Conservation (phyloP, 768 basidiomycete species). For the Pleurotus sapidus region DNA sequence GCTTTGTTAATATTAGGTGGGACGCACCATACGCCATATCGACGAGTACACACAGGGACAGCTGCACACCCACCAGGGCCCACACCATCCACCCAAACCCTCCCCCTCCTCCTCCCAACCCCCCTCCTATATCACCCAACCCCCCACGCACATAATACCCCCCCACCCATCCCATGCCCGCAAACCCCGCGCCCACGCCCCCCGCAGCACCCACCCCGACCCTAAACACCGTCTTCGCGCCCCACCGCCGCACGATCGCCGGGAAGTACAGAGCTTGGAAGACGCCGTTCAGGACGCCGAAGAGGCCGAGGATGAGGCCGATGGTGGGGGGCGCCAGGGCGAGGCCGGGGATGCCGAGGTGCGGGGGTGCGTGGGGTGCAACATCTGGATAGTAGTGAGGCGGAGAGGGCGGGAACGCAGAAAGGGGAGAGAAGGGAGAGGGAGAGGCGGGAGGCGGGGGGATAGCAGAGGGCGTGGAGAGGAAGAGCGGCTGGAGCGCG, state of each 20-base stretch:
- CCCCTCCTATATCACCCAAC: no score
- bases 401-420: no score
- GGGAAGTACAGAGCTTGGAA: slow-evolving; percentile 33
- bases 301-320: slow-evolving; percentile 32
- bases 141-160: no score
- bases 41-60: slow-evolving; percentile 22
- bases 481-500: slow-evolving; percentile 43
- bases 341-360: slow-evolving; percentile 36
- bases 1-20: not conserved
- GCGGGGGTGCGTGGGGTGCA: no score
- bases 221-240: slow-evolving; percentile 32
- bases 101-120: no score
- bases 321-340: slow-evolving; percentile 38
- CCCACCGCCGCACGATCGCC: slow-evolving; percentile 28
- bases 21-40: slow-evolving; percentile 36
- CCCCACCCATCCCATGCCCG: no score
- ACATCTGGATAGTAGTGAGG: no score
- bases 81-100: slow-evolving; percentile 19
- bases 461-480: slow-evolving; percentile 29
- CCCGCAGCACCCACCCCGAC: slow-evolving; percentile 16
- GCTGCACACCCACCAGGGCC: slow-evolving; percentile 24
- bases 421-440: no score
- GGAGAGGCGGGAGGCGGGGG: no score
- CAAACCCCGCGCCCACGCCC: no score
- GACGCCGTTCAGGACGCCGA: slow-evolving; percentile 35